Evolutionary conservation across 768 basidiomycete species (phyloP).

Genomic region (Russula emetica): DNA sequence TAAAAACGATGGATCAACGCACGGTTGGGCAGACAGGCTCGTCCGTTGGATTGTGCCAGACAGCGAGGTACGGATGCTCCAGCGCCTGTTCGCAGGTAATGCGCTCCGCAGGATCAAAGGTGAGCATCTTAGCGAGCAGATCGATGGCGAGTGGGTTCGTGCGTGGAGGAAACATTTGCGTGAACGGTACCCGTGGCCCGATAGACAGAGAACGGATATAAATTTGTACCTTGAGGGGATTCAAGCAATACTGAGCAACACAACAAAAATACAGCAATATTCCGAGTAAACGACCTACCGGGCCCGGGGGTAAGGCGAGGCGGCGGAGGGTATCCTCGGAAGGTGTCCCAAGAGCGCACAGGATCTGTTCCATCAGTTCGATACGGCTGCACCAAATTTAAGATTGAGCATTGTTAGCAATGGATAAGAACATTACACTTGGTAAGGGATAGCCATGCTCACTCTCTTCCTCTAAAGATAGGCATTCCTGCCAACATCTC

Average conservation of each 20-base stretch:
- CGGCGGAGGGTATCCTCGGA: constrained; percentile 94
- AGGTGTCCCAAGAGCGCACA: constrained; percentile 95
- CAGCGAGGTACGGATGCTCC: constrained; percentile 89
- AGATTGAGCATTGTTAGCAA: too few species aligned
- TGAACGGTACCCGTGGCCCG: constrained; percentile 90
- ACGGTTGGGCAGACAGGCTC: constrained; percentile 84
- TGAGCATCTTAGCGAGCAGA: constrained; percentile 83
- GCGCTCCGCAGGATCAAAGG: constrained; percentile 94
- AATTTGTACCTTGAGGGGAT: constrained; percentile 73
- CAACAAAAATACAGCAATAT: too few species aligned
- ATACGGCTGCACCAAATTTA: constrained; percentile 62
- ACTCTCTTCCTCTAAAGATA: constrained; percentile 97
- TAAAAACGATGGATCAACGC: constrained; percentile 30
- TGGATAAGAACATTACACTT: too few species aligned
- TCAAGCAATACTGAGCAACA: constrained; percentile 6
- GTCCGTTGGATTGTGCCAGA: constrained; percentile 97
- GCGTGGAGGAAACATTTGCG: constrained; percentile 87
- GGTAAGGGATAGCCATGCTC: too few species aligned
- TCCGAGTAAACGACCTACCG: constrained; percentile 42
- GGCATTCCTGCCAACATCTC: constrained; percentile 94
- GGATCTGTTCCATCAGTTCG: constrained; percentile 96
- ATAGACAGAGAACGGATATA: constrained; percentile 98
- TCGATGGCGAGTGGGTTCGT: constrained; percentile 93
- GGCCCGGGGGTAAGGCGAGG: constrained; percentile 92
- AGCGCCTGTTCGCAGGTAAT: constrained; percentile 95